Conservation (phyloP, 1,284 basidiomycete genomes). For the Ustilago hordei region DNA sequence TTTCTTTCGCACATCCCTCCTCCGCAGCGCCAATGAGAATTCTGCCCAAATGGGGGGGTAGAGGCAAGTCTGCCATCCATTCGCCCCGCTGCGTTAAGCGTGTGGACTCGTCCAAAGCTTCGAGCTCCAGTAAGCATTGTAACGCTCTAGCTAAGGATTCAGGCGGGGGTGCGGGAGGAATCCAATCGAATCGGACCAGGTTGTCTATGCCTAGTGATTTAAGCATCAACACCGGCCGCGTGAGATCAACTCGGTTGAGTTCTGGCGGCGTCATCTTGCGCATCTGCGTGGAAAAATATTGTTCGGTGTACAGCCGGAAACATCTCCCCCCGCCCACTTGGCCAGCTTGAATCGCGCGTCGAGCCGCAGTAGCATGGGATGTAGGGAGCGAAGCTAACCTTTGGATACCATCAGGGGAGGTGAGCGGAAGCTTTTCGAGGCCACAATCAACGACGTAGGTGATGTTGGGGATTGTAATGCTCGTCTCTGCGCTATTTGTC, state of each 20-base stretch:
- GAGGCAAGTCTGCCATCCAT: constrained; percentile 74
- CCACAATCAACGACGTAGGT: constrained; percentile 95
- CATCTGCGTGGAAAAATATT: constrained; percentile 74
- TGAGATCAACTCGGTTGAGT: constrained; percentile 87
- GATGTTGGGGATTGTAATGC: constrained; percentile 94
- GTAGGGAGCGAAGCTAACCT: constrained; percentile 64
- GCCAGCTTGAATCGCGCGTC: constrained; percentile 71
- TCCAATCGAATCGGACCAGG: constrained; percentile 87
- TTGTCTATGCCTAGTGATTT: constrained; percentile 91
- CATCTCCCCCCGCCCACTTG: constrained; percentile 82
- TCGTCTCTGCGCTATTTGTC: constrained; percentile 97
- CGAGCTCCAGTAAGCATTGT: constrained; percentile 74
- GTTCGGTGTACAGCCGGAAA: constrained; percentile 87
- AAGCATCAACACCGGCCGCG: constrained; percentile 87
- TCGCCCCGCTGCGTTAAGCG: constrained; percentile 72
- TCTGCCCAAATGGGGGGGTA: constrained; percentile 75
- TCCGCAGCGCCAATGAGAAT: constrained; percentile 57
- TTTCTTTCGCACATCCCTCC: constrained; percentile 88
- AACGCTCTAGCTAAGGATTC: constrained; percentile 85
- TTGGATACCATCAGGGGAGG: constrained; percentile 63
- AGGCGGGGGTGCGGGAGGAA: constrained; percentile 83
- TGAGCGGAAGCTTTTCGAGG: constrained; percentile 82
- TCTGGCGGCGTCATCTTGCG: constrained; percentile 83
- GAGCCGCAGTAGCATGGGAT: constrained; percentile 69
- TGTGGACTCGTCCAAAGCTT: constrained; percentile 73